A percentile compares a stretch with the other conserved stretches of the same genome.
Conservation (phyloP, 1,139 yeast genomes). For the Diutina sp. region DNA sequence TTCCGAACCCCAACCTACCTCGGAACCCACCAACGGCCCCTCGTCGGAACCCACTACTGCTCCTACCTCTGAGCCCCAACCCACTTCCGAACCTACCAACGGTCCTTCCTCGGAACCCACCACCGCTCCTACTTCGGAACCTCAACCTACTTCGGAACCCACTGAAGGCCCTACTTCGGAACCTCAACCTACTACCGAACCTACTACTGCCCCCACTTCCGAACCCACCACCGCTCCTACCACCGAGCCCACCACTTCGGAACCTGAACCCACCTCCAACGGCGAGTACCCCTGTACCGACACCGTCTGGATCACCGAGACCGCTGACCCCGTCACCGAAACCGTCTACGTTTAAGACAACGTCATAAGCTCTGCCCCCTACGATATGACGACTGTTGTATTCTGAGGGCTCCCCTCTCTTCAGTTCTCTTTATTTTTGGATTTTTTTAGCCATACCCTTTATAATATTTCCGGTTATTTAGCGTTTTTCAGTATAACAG, state of each 20-base stretch:
- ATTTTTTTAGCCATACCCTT: slow-evolving; percentile 1
- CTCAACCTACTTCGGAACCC: background rate
- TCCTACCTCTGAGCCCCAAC: background rate
- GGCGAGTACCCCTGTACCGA: background rate
- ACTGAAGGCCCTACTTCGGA: background rate
- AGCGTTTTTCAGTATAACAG: slow-evolving; percentile 2
- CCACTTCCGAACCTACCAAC: background rate
- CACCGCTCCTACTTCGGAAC: background rate
- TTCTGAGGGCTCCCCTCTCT: background rate
- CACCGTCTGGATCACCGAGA: background rate
- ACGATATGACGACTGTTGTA: background rate
- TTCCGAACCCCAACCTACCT: background rate
- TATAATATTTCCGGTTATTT: slow-evolving; percentile 1
- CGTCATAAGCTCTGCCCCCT: background rate
- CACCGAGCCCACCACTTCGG: background rate
- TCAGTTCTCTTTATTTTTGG: background rate
- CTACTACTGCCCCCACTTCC: background rate
- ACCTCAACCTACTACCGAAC: background rate
- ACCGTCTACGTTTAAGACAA: background rate
- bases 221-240: background rate
- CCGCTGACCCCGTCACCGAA: background rate
- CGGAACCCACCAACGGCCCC: background rate
- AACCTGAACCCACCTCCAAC: background rate
- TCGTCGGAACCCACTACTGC: background rate
- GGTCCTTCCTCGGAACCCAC: background rate